Percentiles rank a stretch among this genome's conserved stretches.
Conservation (phyloP, 2,329 filamentous ascomycete species). For the Bisporella sp. region DNA sequence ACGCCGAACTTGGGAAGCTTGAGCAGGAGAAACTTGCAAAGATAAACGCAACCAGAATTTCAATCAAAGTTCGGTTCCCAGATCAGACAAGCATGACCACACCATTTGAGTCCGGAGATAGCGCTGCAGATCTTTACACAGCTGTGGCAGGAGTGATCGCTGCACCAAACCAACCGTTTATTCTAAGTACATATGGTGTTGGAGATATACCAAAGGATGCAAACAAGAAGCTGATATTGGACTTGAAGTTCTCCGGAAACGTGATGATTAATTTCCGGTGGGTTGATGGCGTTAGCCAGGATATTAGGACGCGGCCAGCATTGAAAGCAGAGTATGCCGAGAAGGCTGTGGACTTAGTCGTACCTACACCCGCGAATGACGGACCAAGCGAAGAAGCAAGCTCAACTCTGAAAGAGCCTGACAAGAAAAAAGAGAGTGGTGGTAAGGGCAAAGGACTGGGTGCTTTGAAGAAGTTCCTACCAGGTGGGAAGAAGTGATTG, state of each 20-base stretch:
- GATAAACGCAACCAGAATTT: slow-evolving; percentile 59
- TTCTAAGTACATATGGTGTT: slow-evolving; percentile 43
- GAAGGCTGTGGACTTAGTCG: slow-evolving; percentile 59
- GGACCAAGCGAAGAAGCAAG: slow-evolving; percentile 32
- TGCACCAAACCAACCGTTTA: slow-evolving; percentile 58
- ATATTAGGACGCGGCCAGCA: slow-evolving; percentile 40
- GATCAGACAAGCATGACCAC: slow-evolving; percentile 75
- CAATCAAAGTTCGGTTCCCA: slow-evolving; percentile 78
- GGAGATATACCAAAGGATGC: slow-evolving; percentile 34
- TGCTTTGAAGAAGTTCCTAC: background rate
- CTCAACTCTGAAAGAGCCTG: slow-evolving; percentile 17
- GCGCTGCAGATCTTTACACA: slow-evolving; percentile 63
- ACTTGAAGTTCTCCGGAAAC: slow-evolving; percentile 62
- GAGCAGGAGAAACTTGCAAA: slow-evolving; percentile 58
- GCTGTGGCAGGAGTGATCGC: slow-evolving; percentile 70
- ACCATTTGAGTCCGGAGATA: slow-evolving; percentile 61
- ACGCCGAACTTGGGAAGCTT: slow-evolving; percentile 70
- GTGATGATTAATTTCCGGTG: slow-evolving; percentile 73
- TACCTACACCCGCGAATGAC: slow-evolving; percentile 47
- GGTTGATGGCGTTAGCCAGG: slow-evolving; percentile 54
- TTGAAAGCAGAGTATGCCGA: slow-evolving; percentile 41
- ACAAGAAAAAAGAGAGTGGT: slow-evolving; percentile 24
- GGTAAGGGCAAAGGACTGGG: slow-evolving; percentile 28
- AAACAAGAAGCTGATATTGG: slow-evolving; percentile 57
- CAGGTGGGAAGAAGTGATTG: background rate